Base-by-base conservation (phyloP, 768 basidiomycete species). In the Collybia sordida region DNA sequence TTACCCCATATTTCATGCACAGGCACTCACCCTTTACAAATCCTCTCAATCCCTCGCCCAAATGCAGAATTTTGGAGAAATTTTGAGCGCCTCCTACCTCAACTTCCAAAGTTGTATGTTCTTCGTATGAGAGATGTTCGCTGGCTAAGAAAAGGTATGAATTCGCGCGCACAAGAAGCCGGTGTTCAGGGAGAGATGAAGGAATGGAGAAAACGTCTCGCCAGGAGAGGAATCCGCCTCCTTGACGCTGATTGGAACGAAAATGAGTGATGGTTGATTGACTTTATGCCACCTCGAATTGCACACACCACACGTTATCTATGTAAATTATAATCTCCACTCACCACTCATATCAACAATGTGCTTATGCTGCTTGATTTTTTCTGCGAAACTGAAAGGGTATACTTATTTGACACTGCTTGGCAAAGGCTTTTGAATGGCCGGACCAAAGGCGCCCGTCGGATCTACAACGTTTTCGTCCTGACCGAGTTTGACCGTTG, bases 181-280 rank as follows among this genome's bases (percentile, higher is more conserved):
- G 90, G 90, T 6, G 78, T 90, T 12, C 90, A 91, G 66, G 90
- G 89, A 37, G 86, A 90, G 63, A 85, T 93, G 81, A 71, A 74
- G 54, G 79, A 83, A 49, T 93, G 90, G 90, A 75, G 75, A 52
- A 74, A 79, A 41, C 77, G 85, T 45, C 71, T 93, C 25, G 70
- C 69, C 9, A 72, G 81, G 48, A 72, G 78, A 58, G 72, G 79
- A 1, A 77, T 93, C 41, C 73, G 75, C 18, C 66, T 93, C 23
- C 69, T 92, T 46, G 90, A 93, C 59, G 74, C 78, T 14, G 82
- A 88, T 50, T 91, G 90, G 88, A 82, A 74, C 52, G 76, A 78
- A 51, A 67, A 68, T 49, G 65, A 66, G 42, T 59, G 58, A 51
- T 51, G 18, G 56, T 41, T 49, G 2, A 4, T 15, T 14, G 25